phyloP scores from a whole-genome alignment of 1,284 basidiomycete genomes.

The Mixia osmundae region DNA sequence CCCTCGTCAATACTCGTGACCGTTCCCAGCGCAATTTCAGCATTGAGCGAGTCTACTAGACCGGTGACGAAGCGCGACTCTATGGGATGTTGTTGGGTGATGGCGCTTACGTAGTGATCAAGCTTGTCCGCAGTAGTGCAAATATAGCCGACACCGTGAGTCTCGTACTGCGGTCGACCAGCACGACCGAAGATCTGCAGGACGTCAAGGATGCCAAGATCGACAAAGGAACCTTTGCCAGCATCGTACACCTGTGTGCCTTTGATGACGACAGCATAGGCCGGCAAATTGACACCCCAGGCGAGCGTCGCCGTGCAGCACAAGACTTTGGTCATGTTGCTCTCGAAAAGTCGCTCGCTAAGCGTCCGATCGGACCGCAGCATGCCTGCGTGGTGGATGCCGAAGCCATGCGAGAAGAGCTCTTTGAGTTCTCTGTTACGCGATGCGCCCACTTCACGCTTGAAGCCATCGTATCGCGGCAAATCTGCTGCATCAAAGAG shows the following conservation, averaged over 20 bases:
- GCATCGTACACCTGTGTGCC: constrained; percentile 93
- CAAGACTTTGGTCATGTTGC: constrained; percentile 75
- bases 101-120: constrained; percentile 40
- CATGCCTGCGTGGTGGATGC: constrained; percentile 97
- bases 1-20: constrained; percentile 71
- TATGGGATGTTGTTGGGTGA: constrained; percentile 48
- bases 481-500: constrained; percentile 60
- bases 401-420: constrained; percentile 77
- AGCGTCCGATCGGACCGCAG: constrained; percentile 77
- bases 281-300: constrained; percentile 98
- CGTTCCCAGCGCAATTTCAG: constrained; percentile 84
- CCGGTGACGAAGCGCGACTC: constrained; percentile 83
- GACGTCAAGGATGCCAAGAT: constrained; percentile 86
- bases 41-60: constrained; percentile 79
- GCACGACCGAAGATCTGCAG: constrained; percentile 30
- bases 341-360: constrained; percentile 87
- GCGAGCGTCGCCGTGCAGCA: constrained; percentile 96
- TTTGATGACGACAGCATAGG: constrained; percentile 91
- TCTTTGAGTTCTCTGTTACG: constrained; percentile 93
- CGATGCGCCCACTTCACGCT: constrained; percentile 50
- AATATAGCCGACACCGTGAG: constrained; percentile 88
- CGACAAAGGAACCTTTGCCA: constrained; percentile 63
- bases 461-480: constrained; percentile 49
- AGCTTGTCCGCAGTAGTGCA: constrained; percentile 86
- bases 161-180: constrained; percentile 70